These are phyloP conservation scores for Ephemerocybe angulata DNA, from an alignment of 768 basidiomycete genomes.

Conservation along the genomic window DNA sequence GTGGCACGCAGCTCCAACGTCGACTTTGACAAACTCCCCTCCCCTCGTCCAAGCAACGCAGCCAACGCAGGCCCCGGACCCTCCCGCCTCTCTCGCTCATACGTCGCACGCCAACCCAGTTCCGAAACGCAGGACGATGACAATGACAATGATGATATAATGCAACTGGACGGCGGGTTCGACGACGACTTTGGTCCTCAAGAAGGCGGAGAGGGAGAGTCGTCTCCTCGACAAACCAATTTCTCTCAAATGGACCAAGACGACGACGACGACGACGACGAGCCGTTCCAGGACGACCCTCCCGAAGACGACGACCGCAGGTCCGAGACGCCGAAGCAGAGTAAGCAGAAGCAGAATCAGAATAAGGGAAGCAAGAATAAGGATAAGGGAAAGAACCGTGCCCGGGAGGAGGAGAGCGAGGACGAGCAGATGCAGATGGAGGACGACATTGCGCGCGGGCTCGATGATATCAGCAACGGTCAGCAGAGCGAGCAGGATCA, in stretches of 20 bases:
- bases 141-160: constrained; percentile 22
- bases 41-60: constrained; percentile 43
- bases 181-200: constrained; percentile 29
- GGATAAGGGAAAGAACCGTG: constrained; percentile 38
- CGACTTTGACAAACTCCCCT: constrained; percentile 62
- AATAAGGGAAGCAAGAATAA: too few relatives aligned
- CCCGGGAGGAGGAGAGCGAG: constrained; percentile 40
- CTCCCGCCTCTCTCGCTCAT: constrained; percentile 38
- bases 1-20: constrained; percentile 49
- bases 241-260: constrained; percentile 50
- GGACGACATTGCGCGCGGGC: constrained; percentile 39
- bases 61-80: constrained; percentile 36
- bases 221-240: constrained; percentile 35
- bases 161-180: constrained; percentile 20
- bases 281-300: constrained; percentile 12
- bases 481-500: constrained; percentile 24
- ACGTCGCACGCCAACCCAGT: constrained; percentile 25
- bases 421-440: constrained; percentile 43
- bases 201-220: constrained; percentile 18
- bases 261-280: constrained; percentile 41
- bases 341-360: too few relatives aligned
- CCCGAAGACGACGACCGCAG: constrained; percentile 30
- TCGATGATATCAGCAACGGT: constrained; percentile 30
- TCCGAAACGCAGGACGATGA: constrained; percentile 28
- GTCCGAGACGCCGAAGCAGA: constrained; percentile 21